Conservation (phyloP, 129 eudicot species). For the Artemisia argyi region DNA sequence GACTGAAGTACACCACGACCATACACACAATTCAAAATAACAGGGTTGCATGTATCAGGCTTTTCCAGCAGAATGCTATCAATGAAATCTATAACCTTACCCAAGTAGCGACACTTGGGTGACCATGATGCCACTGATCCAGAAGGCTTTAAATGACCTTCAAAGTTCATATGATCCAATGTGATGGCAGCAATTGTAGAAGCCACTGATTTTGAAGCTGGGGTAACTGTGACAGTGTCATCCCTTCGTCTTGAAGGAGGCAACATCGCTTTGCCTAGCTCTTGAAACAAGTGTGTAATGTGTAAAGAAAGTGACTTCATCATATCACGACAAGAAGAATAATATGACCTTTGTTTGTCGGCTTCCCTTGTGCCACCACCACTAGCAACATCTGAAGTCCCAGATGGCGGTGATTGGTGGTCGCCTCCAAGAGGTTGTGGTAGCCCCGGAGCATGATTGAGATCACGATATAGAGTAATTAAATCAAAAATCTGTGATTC, state of each 20-base stretch:
- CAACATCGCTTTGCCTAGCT: conserved; percentile 87
- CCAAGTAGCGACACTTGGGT: conserved; percentile 84
- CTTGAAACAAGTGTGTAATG: conserved; percentile 89
- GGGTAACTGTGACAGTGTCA: conserved; percentile 69
- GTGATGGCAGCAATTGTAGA: conserved; percentile 78
- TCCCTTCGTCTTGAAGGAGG: conserved; percentile 91
- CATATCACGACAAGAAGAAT: conserved; percentile 86
- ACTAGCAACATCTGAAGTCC: conserved; percentile 49
- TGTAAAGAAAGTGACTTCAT: conserved; percentile 74
- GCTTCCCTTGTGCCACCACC: conserved; percentile 47
- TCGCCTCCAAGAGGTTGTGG: conserved; percentile 59
- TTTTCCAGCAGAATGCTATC: conserved; percentile 81
- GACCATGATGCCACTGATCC: conserved; percentile 83
- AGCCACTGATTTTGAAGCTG: conserved; percentile 83
- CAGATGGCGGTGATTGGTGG: conserved; percentile 41
- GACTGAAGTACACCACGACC: conserved; percentile 82
- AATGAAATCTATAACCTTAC: conserved; percentile 83
- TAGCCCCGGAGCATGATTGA: conserved; percentile 68
- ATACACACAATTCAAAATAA: conserved; percentile 74
- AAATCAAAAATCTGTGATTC: conserved; percentile 95
- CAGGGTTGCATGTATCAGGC: conserved; percentile 84
- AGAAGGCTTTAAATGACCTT: conserved; percentile 61
- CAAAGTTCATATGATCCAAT: conserved; percentile 75
- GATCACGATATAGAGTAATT: conserved; percentile 72
- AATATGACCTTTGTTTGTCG: conserved; percentile 67